phyloP scores from a whole-genome alignment of 176 grass and related monocot species.

The Cenchrus purpureus region DNA sequence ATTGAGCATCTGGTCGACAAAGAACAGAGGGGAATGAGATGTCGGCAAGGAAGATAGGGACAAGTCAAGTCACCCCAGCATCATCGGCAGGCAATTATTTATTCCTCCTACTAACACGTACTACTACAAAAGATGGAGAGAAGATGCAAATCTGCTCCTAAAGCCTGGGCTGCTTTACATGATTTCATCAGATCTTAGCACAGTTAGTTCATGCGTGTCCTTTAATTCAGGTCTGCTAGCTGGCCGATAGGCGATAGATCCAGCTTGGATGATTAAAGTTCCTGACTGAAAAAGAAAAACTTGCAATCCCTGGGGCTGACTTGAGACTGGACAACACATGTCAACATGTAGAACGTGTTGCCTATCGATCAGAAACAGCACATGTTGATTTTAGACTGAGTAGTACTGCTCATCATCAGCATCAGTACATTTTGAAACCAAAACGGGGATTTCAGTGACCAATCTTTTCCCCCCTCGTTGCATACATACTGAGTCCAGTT shows the following conservation, averaged over 20 bases:
- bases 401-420: too few relatives aligned
- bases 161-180: conserved; percentile 10
- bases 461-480: too few relatives aligned
- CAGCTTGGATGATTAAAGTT: neutral
- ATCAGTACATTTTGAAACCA: too few relatives aligned
- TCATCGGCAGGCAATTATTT: conserved; percentile 37
- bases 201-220: conserved; percentile 21
- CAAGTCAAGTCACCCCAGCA: conserved; percentile 28
- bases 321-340: too few relatives aligned
- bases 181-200: conserved; percentile 23
- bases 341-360: too few relatives aligned
- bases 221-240: neutral
- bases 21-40: conserved; percentile 20
- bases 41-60: conserved; percentile 47
- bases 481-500: too few relatives aligned
- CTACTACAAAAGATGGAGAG: neutral
- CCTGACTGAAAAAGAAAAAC: neutral
- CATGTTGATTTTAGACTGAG: too few relatives aligned
- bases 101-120: neutral
- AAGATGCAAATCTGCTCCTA: conserved; percentile 9
- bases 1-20: conserved; percentile 16
- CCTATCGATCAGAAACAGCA: too few relatives aligned
- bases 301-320: neutral
- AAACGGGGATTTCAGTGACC: too few relatives aligned
- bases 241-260: too few relatives aligned